Base-by-base conservation (phyloP, 2,329 filamentous ascomycete species). In the Claviceps maximensis region DNA sequence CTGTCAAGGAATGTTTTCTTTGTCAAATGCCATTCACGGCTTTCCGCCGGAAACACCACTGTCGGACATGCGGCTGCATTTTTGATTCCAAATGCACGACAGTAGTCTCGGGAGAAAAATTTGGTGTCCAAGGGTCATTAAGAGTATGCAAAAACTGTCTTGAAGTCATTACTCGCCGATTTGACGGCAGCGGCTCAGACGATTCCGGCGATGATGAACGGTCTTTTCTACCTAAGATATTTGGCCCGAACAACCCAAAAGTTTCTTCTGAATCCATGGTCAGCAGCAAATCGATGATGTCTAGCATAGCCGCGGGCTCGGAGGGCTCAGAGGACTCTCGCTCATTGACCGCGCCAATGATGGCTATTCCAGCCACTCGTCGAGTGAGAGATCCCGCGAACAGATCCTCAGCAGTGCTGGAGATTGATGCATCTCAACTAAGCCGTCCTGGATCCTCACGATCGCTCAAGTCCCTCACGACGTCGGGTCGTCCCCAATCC, bases 11-110 rank as follows among this genome's bases (percentile, higher is more conserved):
- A 61, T 98, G 93, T 63, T 98, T 96, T 65, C 80, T 88, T 46
- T 98, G 93, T 62, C 88, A 88, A 46, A 86, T 88, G 54, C 79
- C 87, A 2, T 98, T 98, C 63, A 89, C 89, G 0, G 93, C 91
- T 1, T 97, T 97, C 65, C 81, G 93, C 55, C 82, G 93, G 58
- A 98, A 98, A 65, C 93, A 98, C 66, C 93, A 98, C 68, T 98
- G 93, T 67, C 83, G 94, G 56, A 87, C 83, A 0, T 98, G 93
- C 65, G 93, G 93, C n/a, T 95, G 95, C 63, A 98, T 98, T 46
- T 98, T 98, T 63, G 93, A 97, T 67, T 87, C 88, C 4, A 95
- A 94, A 67, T 98, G 93, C 69, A 98, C 91, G 0, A 86, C 86
- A 5, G 83, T 91, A n/a, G 88, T 97, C 25, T 80, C 89, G 6